Percentiles rank a stretch among this genome's conserved stretches.
Evolutionary conservation across 306 rosid species (phyloP).

Genomic region (Castanea mollissima): DNA sequence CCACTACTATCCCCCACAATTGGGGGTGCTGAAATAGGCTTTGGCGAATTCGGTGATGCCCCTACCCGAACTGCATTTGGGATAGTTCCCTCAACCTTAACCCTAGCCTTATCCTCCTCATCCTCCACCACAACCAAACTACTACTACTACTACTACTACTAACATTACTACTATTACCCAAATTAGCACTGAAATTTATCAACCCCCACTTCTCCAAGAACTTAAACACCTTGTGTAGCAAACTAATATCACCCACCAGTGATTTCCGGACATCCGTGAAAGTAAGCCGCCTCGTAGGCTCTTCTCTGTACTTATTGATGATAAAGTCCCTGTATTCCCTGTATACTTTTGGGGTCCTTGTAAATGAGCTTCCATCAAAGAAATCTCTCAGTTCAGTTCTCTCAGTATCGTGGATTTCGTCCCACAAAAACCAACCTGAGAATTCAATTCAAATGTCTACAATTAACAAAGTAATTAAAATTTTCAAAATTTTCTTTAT

Average conservation of each 20-base stretch:
- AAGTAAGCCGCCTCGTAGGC: conserved; percentile 73
- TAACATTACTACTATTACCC: conserved; percentile 1
- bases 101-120: conserved; percentile 34
- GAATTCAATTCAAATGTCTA: not conserved
- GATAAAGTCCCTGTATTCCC: conserved; percentile 81
- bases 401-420: conserved; percentile 82
- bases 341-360: conserved; percentile 69
- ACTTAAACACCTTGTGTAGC: conserved; percentile 71
- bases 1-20: conserved; percentile 14
- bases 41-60: conserved; percentile 70
- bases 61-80: conserved; percentile 84
- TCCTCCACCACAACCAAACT: conserved; percentile 21
- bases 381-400: conserved; percentile 54
- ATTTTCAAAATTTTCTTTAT: not conserved
- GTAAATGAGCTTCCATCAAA: conserved; percentile 72
- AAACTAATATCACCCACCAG: conserved; percentile 80
- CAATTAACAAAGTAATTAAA: not conserved
- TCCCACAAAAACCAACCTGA: conserved; percentile 97
- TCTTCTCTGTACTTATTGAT: conserved; percentile 88
- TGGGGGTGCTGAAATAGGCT: conserved; percentile 48
- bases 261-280: conserved; percentile 82
- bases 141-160: not conserved
- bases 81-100: conserved; percentile 71
- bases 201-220: conserved; percentile 74
- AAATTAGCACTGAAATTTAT: conserved; percentile 58